Evolutionary conservation across 768 basidiomycete genomes (phyloP).

Genomic region (Pseudohyphozyma bogoriensis): DNA sequence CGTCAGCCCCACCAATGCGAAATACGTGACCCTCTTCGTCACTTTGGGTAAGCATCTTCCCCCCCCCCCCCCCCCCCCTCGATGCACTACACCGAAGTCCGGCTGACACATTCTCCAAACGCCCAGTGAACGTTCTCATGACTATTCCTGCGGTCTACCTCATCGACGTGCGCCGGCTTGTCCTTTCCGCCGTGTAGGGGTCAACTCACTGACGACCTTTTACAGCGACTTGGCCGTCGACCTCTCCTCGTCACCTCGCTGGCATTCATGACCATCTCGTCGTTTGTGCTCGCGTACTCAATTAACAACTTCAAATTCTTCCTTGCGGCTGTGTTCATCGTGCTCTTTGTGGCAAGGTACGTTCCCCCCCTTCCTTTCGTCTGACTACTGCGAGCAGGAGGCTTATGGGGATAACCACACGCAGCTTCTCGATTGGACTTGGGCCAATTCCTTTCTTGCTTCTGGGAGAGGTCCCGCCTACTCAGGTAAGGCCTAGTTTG

Average conservation of each 20-base stretch:
- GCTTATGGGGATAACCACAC: constrained; percentile 54
- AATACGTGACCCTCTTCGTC: constrained; percentile 20
- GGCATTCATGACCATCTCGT: constrained; percentile 34
- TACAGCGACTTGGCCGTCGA: constrained; percentile 35
- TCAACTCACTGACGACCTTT: background rate
- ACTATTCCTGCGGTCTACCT: constrained; percentile 41
- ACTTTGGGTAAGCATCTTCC: constrained; percentile 9
- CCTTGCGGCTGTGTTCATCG: constrained; percentile 34
- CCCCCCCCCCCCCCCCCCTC: background rate
- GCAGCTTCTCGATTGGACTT: constrained; percentile 81
- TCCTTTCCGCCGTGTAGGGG: background rate
- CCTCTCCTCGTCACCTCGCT: constrained; percentile 36
- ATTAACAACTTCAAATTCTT: constrained; percentile 33
- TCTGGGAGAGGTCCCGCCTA: constrained; percentile 77
- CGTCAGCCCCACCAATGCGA: constrained; percentile 17
- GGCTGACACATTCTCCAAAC: no score
- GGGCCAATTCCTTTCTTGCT: constrained; percentile 90
- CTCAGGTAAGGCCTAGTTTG: constrained; percentile 48
- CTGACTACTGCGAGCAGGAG: background rate
- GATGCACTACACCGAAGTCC: no score
- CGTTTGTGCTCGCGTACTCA: constrained; percentile 34
- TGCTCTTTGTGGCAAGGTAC: constrained; percentile 30
- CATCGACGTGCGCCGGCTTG: constrained; percentile 35
- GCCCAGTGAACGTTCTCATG: constrained; percentile 40
- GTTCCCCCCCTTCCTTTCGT: background rate